These are phyloP conservation scores for Backusella morwellensis DNA, from an alignment of 192 early-diverging fungal genomes.

Conservation along the genomic window DNA sequence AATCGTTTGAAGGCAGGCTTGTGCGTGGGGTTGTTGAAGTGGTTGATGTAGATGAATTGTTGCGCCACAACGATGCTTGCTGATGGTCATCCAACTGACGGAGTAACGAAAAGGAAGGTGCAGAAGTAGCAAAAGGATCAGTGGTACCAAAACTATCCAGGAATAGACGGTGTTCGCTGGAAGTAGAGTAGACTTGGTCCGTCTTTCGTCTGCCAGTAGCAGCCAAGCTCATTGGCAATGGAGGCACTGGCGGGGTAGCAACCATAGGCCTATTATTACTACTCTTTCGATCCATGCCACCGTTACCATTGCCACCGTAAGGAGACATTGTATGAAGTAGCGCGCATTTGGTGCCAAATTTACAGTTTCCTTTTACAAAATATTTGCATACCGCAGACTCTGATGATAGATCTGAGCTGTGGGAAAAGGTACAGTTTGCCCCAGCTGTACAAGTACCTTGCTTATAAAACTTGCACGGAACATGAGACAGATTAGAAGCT, in stretches of 20 bases:
- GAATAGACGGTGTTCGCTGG: background rate
- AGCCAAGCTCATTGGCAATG: background rate
- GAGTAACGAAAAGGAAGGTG: slow-evolving; percentile 8
- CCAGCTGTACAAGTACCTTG: slow-evolving; percentile 73
- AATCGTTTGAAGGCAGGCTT: background rate
- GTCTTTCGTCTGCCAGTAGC: slow-evolving; percentile 9
- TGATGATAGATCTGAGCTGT: slow-evolving; percentile 56
- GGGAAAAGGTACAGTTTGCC: slow-evolving; percentile 68
- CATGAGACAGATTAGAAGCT: slow-evolving; percentile 50
- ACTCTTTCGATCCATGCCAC: background rate
- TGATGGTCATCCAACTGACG: background rate
- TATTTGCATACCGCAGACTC: slow-evolving; percentile 72
- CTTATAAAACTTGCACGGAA: slow-evolving; percentile 80
- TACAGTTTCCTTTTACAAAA: slow-evolving; percentile 77
- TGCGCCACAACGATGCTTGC: slow-evolving; percentile 5
- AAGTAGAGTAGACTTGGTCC: background rate
- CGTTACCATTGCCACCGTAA: slow-evolving; percentile 2
- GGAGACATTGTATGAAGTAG: slow-evolving; percentile 47
- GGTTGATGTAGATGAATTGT: background rate
- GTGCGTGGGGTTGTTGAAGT: slow-evolving; percentile 4
- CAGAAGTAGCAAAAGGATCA: slow-evolving; percentile 2
- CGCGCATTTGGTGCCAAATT: slow-evolving; percentile 75
- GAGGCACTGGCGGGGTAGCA: background rate
- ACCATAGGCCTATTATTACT: no score
- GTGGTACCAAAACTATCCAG: background rate